Base-by-base conservation (phyloP, 2,329 filamentous ascomycete genomes). In the Erysiphe neolycopersici region DNA sequence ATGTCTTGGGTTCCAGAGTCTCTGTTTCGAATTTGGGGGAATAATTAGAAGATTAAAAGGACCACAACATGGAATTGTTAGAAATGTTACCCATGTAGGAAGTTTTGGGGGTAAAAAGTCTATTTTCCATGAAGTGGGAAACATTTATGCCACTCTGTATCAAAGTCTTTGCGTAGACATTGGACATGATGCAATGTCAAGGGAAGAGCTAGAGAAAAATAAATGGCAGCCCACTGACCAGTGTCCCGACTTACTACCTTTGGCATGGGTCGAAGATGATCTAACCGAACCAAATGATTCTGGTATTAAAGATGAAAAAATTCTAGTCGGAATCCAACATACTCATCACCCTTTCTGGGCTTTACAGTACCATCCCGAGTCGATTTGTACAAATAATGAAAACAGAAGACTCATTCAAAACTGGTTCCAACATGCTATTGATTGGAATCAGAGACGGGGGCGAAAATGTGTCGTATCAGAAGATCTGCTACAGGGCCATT, bases 351-450 rank as follows among this genome's bases (percentile, higher is more conserved):
- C 76, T 2, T 76, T 76, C 47, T 78, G 69, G 65, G 76, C 70
- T 1, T 64, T 80, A 8, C 76, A 80, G 49, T 80, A 78, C 51
- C 76, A 81, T 52, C 76, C 76, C 0, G 76, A 81, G 53, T 79
- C 75, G 0, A 65, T 73, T 29, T 80, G 75, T 56, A 78, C 76
- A 31, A 72, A 70, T 30, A 59, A 62, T 26, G 63, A 66, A 47
- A 67, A 71, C 14, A 62, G 56, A 13, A 58, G 60, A 18, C 54
- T 80, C 18, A 61, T 80, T 30, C 56, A 57, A 37, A 73, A 71
- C 47, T 81, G 76, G 74, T 79, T 74, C 69, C 53, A 55, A 8
- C 56, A 64, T 47, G 66, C 66, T 14, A 57, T 60, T 16, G 47
- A 48, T 2, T 73, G 68, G 62, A 67, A 67, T 46, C 43, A 42